These are phyloP conservation scores for Podaxis sp. DNA, from an alignment of 768 basidiomycete genomes.

Conservation along the genomic window DNA sequence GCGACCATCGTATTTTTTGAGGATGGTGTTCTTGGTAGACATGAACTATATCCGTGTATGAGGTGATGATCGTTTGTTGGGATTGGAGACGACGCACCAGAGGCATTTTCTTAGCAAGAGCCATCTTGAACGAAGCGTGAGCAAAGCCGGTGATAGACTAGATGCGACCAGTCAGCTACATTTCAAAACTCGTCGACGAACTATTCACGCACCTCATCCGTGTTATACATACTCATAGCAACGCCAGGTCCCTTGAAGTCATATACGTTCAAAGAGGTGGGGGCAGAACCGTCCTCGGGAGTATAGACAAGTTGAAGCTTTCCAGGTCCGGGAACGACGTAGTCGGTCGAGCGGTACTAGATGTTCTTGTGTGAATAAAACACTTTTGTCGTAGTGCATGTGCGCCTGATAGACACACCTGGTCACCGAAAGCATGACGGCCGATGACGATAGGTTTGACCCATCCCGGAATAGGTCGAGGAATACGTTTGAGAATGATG, in stretches of 20 bases:
- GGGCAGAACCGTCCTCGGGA: constrained; percentile 71
- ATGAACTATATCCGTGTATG: constrained; percentile 63
- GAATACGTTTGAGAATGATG: constrained; percentile 88
- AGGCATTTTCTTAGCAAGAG: constrained; percentile 72
- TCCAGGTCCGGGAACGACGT: constrained; percentile 87
- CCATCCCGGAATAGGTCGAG: constrained; percentile 96
- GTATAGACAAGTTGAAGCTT: constrained; percentile 92
- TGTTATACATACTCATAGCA: constrained; percentile 98
- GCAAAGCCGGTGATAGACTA: constrained; percentile 96
- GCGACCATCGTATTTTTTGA: constrained; percentile 97
- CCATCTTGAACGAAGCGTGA: constrained; percentile 99
- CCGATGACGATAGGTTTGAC: constrained; percentile 95
- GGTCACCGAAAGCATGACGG: constrained; percentile 97
- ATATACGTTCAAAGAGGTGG: constrained; percentile 78
- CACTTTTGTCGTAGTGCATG: background rate
- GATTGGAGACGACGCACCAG: constrained; percentile 39
- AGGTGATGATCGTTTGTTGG: background rate
- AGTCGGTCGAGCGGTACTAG: constrained; percentile 94
- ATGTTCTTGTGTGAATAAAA: background rate
- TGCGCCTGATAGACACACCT: constrained; percentile 45
- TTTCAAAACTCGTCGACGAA: background rate
- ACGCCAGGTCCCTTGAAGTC: constrained; percentile 93
- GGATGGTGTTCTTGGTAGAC: constrained; percentile 97
- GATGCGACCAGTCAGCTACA: background rate
- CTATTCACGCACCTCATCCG: constrained; percentile 69